Percentiles rank a stretch among this genome's conserved stretches.
Evolutionary conservation across 1,284 basidiomycete species (phyloP).

Genomic region (Tilletiopsis washingtonensis): DNA sequence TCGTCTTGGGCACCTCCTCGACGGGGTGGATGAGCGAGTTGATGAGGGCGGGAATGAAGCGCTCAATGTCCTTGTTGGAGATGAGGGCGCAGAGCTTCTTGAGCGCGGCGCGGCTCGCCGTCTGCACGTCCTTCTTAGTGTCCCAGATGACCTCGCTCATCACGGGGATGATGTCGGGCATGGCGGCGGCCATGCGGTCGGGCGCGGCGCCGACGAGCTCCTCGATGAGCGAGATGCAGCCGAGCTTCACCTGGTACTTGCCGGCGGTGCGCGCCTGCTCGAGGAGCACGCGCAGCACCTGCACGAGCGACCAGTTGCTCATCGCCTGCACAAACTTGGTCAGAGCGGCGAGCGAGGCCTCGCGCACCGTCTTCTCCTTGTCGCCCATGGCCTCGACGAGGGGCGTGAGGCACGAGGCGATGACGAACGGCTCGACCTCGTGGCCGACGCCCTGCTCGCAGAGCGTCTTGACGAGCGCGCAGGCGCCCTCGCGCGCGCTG

Average conservation of each 20-base stretch:
- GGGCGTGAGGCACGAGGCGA: conserved; percentile 71
- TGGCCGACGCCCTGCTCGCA: conserved; percentile 70
- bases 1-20: conserved; percentile 95
- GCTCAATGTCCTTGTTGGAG: conserved; percentile 98
- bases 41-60: conserved; percentile 72
- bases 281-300: conserved; percentile 82
- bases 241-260: conserved; percentile 99
- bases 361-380: conserved; percentile 77
- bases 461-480: conserved; percentile 57
- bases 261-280: conserved; percentile 91
- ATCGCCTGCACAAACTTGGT: conserved; percentile 69
- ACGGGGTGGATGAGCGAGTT: conserved; percentile 97
- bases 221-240: conserved; percentile 74
- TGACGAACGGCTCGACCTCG: conserved; percentile 85
- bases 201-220: conserved; percentile 81
- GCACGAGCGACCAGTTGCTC: conserved; percentile 80
- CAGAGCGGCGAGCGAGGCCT: conserved; percentile 77
- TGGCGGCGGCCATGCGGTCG: conserved; percentile 75
- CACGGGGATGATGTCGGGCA: conserved; percentile 92
- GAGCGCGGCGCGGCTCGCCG: conserved; percentile 88
- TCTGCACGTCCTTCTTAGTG: conserved; percentile 99
- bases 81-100: conserved; percentile 62
- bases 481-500: conserved; percentile 70
- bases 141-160: conserved; percentile 97
- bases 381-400: conserved; percentile 88